phyloP scores from a whole-genome alignment of 208 protist genomes.

The Trypanosoma platydactyli region DNA sequence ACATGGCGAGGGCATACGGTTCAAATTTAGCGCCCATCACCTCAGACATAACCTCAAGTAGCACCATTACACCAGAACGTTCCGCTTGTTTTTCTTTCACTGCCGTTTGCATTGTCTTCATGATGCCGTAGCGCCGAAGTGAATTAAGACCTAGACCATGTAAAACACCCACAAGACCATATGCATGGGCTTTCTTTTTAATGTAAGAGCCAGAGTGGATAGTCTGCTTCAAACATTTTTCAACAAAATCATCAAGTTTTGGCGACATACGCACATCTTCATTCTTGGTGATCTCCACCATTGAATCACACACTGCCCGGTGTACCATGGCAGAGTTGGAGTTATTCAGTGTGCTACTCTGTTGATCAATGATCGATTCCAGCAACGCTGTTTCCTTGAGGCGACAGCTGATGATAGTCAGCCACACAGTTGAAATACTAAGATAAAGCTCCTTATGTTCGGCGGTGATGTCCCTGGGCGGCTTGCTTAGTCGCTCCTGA shows the following conservation, averaged over 20 bases:
- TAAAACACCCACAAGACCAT: constrained; percentile 83
- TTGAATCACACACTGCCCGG: constrained; percentile 84
- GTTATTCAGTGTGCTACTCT: constrained; percentile 87
- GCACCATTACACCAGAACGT: constrained; percentile 81
- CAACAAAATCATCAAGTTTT: constrained; percentile 86
- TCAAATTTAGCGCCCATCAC: constrained; percentile 77
- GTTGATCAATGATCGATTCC: constrained; percentile 87
- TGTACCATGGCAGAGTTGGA: constrained; percentile 89
- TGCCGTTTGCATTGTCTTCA: constrained; percentile 59
- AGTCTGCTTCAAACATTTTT: constrained; percentile 89
- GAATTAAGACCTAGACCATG: constrained; percentile 76
- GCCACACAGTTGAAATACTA: constrained; percentile 85
- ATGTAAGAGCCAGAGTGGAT: constrained; percentile 87
- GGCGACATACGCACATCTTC: constrained; percentile 56
- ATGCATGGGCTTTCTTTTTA: constrained; percentile 92
- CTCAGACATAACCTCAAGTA: constrained; percentile 85
- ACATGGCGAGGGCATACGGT: constrained; percentile 84
- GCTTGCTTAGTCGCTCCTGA: constrained; percentile 72
- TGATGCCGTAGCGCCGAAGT: constrained; percentile 72
- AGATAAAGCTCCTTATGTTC: constrained; percentile 87
- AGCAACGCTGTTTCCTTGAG: constrained; percentile 80
- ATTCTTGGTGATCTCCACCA: constrained; percentile 87
- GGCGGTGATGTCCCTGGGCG: constrained; percentile 77
- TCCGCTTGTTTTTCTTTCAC: constrained; percentile 75
- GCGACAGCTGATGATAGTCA: constrained; percentile 88